Evolutionary conservation across 2,329 filamentous ascomycete genomes (phyloP).

Genomic region (Atkinsonella hypoxylon): DNA sequence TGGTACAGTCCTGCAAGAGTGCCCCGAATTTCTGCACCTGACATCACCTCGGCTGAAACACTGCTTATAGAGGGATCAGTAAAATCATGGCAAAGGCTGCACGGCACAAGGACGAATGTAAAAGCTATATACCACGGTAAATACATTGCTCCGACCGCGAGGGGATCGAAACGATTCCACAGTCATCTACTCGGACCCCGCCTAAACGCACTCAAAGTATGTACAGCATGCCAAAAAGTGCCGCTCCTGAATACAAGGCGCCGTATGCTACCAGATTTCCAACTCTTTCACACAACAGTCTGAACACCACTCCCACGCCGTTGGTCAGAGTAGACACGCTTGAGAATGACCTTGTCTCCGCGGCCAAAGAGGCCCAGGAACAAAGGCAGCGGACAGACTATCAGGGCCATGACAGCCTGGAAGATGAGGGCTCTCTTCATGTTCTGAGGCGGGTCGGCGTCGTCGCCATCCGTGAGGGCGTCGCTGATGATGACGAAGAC

Average conservation of each 20-base stretch:
- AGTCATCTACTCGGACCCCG: too few species aligned
- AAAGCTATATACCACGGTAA: not conserved
- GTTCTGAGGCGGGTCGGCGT: conserved; percentile 49
- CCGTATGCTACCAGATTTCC: too few species aligned
- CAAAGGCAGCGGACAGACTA: conserved; percentile 54
- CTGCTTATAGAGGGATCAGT: too few species aligned
- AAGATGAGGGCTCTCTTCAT: conserved; percentile 72
- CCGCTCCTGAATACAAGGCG: too few species aligned
- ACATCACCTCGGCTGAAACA: too few species aligned
- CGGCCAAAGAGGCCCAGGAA: conserved; percentile 60
- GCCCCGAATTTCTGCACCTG: too few species aligned
- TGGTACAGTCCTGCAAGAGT: too few species aligned
- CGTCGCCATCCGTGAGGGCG: conserved; percentile 47
- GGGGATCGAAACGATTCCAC: not conserved
- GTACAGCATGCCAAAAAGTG: not conserved
- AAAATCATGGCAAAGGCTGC: too few species aligned
- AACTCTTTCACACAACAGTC: not conserved
- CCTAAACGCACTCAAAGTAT: too few species aligned
- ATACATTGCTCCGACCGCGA: not conserved
- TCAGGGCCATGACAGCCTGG: conserved; percentile 57
- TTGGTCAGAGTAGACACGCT: conserved; percentile 35
- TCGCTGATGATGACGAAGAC: conserved; percentile 77
- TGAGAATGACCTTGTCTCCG: conserved; percentile 34
- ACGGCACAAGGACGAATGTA: not conserved
- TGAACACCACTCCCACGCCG: conserved; percentile 4